These are phyloP conservation scores for Peronosclerospora sorghi DNA, from an alignment of 352 stramenopile species.

Conservation along the genomic window DNA sequence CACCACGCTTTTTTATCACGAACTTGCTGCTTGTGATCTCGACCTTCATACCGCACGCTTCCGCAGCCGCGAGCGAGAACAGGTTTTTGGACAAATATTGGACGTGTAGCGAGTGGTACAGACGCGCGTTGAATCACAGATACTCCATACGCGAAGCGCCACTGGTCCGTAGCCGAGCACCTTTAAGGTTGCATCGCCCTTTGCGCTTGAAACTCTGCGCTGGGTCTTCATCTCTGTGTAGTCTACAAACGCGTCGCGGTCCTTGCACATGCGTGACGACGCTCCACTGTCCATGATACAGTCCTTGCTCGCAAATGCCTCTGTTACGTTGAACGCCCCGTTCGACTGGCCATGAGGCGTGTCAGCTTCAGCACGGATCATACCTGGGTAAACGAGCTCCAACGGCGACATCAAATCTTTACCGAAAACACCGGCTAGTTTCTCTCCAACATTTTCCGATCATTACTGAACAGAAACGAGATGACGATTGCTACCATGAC, in stretches of 20 bases:
- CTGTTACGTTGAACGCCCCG: not conserved
- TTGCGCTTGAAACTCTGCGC: not conserved
- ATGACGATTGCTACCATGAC: no score
- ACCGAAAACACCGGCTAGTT: no score
- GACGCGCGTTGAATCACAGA: not conserved
- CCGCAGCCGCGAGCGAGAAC: not conserved
- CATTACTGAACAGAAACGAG: no score
- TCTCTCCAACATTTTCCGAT: no score
- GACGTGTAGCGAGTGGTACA: not conserved
- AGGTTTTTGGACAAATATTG: no score
- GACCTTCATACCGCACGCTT: not conserved
- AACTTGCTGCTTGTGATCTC: not conserved
- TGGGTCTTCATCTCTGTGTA: not conserved
- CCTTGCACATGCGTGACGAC: not conserved
- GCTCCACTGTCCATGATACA: not conserved
- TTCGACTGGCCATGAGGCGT: not conserved
- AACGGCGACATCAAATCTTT: no score
- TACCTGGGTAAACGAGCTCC: no score
- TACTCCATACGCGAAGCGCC: not conserved
- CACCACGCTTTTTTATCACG: not conserved
- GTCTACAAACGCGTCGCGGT: not conserved
- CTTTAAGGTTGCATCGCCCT: not conserved
- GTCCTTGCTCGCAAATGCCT: not conserved
- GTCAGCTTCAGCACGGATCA: no score
- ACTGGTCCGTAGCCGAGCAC: not conserved